Evolutionary conservation across 164 flowering plant genomes (phyloP), one percentile per base, ranked within the genome.

Genomic region (Tinospora cordifolia): DNA sequence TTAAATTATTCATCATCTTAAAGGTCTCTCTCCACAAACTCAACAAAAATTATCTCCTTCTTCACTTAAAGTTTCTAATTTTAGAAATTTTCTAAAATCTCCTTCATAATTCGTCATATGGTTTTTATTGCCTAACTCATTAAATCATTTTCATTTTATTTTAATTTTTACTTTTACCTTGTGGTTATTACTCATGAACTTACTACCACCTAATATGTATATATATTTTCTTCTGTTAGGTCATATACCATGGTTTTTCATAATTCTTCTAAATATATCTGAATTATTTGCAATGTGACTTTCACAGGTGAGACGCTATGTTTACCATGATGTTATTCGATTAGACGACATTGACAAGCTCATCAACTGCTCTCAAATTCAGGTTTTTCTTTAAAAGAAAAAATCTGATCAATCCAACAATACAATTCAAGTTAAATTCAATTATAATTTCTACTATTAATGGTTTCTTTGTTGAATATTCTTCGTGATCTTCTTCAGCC

Each of bases 331-430:
- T 57, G 98, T 93, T 7, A 83, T 87, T 40, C 74, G 97, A 73
- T 76, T 88, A 89, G 88, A 83, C 36, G 98, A 93, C 69, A 87
- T 91, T 21, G 88, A 90, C 78, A 93, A 88, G 87, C 87, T 91
- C 75, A 87, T 93, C 4, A 92, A 93, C 73, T 93, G 98, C 74
- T 80, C 92, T 38, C 81, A 73, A 69, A 83, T 93, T 77, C 97
- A 92, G 96, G 98, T 72, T 27, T n/a, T n/a, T n/a, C n/a, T n/a
- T n/a, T n/a, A n/a, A n/a, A 8, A 24, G 1, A 46, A 24, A 24
- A 3, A 46, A 24, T 38, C 8, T 65, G 25, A 83, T n/a, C n/a
- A n/a, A 65, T 36, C 10, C 3, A 63, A 47, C 36, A n/a, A n/a
- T n/a, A n/a, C 4, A 26, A 21, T 68, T 62, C 14, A 36, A 17